phyloP scores from a whole-genome alignment of 441 rosid species.

The Pelargonium citronellum region DNA sequence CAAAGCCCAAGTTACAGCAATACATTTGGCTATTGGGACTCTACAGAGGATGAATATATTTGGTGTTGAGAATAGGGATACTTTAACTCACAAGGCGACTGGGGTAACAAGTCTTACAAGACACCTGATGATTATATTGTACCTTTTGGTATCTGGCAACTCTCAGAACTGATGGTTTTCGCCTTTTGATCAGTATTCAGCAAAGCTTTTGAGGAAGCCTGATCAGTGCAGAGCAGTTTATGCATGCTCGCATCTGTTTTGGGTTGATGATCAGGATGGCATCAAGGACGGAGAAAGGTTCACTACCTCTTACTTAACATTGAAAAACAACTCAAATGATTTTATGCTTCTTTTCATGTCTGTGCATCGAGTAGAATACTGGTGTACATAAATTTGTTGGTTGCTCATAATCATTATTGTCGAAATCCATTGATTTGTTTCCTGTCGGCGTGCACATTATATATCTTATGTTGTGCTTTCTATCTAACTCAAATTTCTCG shows the following conservation, averaged over 20 bases:
- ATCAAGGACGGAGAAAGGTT: constrained; percentile 95
- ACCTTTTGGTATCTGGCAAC: neutral
- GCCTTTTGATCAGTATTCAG: constrained; percentile 67
- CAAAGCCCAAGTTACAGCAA: constrained; percentile 82
- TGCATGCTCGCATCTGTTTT: constrained; percentile 89
- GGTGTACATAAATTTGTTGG: too few relatives aligned
- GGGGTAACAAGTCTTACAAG: constrained; percentile 55
- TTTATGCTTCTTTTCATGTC: too few relatives aligned
- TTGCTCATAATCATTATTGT: neutral
- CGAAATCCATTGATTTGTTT: neutral
- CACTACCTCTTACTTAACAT: constrained; percentile 3
- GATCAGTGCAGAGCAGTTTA: constrained; percentile 98
- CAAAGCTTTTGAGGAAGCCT: constrained; percentile 93
- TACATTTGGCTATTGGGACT: constrained; percentile 84
- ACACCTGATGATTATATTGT: neutral
- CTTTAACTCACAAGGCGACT: constrained; percentile 87
- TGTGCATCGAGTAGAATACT: too few relatives aligned
- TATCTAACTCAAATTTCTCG: neutral
- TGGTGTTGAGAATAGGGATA: constrained; percentile 96
- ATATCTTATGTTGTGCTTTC: too few relatives aligned
- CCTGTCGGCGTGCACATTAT: neutral
- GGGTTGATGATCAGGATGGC: constrained; percentile 86
- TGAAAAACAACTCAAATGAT: neutral
- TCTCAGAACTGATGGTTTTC: neutral
- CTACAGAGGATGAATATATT: constrained; percentile 95